Evolutionary conservation across 1,284 basidiomycete genomes (phyloP).

Genomic region (Microbotryomycetes sp.): DNA sequence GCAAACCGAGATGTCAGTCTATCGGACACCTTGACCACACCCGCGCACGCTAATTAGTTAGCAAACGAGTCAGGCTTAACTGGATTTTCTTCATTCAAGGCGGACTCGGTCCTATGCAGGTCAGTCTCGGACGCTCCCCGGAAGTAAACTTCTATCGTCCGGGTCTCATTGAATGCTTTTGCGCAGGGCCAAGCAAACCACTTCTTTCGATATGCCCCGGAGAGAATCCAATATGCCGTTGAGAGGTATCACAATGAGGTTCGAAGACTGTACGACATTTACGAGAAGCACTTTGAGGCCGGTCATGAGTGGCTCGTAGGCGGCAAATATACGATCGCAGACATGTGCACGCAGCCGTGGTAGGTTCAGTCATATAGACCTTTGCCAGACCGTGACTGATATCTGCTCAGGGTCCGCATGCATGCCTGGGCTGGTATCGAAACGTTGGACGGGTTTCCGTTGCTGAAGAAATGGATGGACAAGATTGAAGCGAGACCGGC

Average conservation of each 20-base stretch:
- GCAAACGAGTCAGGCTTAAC: too few relatives aligned
- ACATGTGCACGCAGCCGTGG: slow-evolving; percentile 23
- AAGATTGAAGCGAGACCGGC: slow-evolving; percentile 21
- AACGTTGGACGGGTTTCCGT: slow-evolving; percentile 14
- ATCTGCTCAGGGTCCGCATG: slow-evolving; percentile 1
- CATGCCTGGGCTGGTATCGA: slow-evolving; percentile 17
- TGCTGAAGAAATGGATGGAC: slow-evolving; percentile 19
- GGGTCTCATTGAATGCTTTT: too few relatives aligned
- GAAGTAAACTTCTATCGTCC: too few relatives aligned
- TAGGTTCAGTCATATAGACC: neutral
- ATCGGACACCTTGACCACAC: too few relatives aligned
- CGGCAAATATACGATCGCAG: slow-evolving; percentile 26
- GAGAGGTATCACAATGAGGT: slow-evolving; percentile 25
- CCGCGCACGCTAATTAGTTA: too few relatives aligned
- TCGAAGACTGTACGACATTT: slow-evolving; percentile 15
- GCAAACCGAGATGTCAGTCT: slow-evolving; percentile 12
- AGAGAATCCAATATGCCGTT: slow-evolving; percentile 28
- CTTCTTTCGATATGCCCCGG: slow-evolving; percentile 22
- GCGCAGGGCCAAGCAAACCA: slow-evolving; percentile 23
- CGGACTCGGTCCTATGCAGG: slow-evolving; percentile 19
- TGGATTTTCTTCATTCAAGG: slow-evolving; percentile 21
- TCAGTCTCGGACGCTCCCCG: too few relatives aligned
- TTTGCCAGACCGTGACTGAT: too few relatives aligned
- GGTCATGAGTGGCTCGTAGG: slow-evolving; percentile 27
- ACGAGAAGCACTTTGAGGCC: slow-evolving; percentile 20